Evolutionary conservation across 2,329 filamentous ascomycete species (phyloP), one percentile per base, ranked within the genome.

Genomic region (Didymella sp.): DNA sequence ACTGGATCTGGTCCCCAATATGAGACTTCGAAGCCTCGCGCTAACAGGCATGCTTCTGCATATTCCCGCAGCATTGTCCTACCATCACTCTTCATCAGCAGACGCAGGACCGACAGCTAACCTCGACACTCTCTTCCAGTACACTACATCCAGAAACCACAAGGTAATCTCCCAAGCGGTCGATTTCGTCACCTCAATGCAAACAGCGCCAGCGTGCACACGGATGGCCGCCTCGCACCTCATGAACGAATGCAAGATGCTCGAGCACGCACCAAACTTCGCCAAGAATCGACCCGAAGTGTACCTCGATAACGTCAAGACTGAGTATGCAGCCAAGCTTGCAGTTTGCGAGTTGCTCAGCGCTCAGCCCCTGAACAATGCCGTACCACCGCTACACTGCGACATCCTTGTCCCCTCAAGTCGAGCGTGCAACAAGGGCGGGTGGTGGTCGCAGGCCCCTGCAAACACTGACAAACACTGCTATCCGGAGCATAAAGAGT

Each of bases 311-410:
- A 70, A 70, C 12, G 65, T 75, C 50, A 84, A 82, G 60, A 84
- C 84, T 4, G 78, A 85, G 28, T 89, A 87, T 60, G 85, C 86
- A 2, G 83, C 84, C 8, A 82, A 85, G 41, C 77, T 89, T 15
- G 85, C 87, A 11, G 77, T 88, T 8, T 90, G 87, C 63, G 87
- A 89, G 66, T 78, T 88, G 7, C 77, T 79, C 11, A 81, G 80
- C 19, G 82, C 84, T 11, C 56, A 59, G 24, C 42, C 51, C 17
- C 62, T 61, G 12, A 49, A 43, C 2, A 79, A 80, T 11, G 78
- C 81, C 15, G 53, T 71, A 2, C 75, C 85, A 33, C 86, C 87
- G 2, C 56, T 73, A 3, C 65, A 80, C 22, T 89, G 87, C 62
- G 64, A 74, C 17, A 73, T 80, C 2, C 79, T 87, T 30, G 73